These are phyloP conservation scores for Speleostelium caveatum DNA, from an alignment of 78 protist genomes.

Conservation along the genomic window DNA sequence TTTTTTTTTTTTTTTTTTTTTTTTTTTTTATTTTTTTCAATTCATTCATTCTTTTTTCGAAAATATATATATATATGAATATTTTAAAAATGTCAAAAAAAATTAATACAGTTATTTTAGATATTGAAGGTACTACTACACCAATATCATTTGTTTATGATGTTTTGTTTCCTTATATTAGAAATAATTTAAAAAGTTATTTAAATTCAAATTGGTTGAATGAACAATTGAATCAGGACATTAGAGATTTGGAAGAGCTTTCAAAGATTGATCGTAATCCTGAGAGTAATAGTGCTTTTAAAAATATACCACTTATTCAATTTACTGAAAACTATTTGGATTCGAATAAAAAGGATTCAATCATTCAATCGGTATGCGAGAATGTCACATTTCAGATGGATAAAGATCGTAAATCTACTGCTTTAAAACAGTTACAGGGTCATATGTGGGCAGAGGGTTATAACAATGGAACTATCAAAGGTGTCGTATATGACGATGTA, in stretches of 20 bases:
- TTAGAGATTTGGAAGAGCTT: conserved; percentile 11
- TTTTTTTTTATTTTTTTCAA: conserved; percentile 12
- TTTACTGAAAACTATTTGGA: not conserved
- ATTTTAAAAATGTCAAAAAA: not conserved
- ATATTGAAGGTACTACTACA: conserved; percentile 92
- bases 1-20: conserved; percentile 9
- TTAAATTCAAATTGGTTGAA: conserved; percentile 23
- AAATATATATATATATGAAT: not conserved
- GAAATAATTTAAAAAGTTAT: conserved; percentile 14
- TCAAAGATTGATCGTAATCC: conserved; percentile 2
- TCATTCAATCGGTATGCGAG: conserved; percentile 5
- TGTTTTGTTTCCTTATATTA: conserved; percentile 88
- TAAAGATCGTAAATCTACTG: conserved; percentile 84
- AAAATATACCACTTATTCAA: not conserved
- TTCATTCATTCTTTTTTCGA: not conserved
- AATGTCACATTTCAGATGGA: conserved; percentile 71
- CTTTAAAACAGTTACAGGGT: conserved; percentile 91
- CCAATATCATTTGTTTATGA: conserved; percentile 90
- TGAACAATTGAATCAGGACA: conserved; percentile 14
- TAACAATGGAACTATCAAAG: conserved; percentile 52
- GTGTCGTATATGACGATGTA: conserved; percentile 84
- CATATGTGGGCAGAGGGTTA: conserved; percentile 89
- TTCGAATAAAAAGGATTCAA: not conserved
- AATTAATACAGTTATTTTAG: conserved; percentile 58
- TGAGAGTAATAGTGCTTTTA: not conserved